Percentiles rank a stretch among this genome's conserved stretches.
Evolutionary conservation across 2,329 filamentous ascomycete genomes (phyloP).

Genomic region (Paraphoma sp.): DNA sequence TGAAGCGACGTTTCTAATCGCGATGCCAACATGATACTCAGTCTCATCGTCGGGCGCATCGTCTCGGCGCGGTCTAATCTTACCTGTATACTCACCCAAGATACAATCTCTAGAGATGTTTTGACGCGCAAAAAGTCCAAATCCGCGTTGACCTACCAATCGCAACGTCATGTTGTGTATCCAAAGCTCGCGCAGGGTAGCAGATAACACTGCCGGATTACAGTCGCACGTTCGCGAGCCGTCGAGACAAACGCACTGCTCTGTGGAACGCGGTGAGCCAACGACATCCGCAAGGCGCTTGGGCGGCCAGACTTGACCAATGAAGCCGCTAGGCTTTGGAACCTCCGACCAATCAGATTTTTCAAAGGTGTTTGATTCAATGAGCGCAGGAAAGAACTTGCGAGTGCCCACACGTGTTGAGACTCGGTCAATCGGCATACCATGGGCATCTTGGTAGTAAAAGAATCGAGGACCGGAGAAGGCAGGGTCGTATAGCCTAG

Average conservation of each 20-base stretch:
- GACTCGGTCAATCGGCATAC: not conserved
- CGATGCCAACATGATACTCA: not conserved
- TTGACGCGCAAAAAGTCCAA: not conserved
- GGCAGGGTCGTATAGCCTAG: not conserved
- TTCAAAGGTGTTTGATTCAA: not conserved
- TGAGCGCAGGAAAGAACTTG: not conserved
- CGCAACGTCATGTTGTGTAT: not conserved
- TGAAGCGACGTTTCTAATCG: not conserved
- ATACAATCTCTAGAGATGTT: not conserved
- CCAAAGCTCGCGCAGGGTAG: not conserved
- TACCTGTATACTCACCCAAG: not conserved
- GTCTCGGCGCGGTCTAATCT: not conserved
- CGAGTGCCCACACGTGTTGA: not conserved
- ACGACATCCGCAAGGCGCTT: not conserved
- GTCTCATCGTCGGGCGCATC: not conserved
- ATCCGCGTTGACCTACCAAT: not conserved
- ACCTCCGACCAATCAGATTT: not conserved
- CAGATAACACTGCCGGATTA: not conserved
- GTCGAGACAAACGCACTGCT: not conserved
- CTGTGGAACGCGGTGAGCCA: not conserved
- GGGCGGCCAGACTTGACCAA: not conserved
- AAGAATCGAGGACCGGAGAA: not conserved
- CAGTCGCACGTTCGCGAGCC: not conserved
- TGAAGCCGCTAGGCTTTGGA: not conserved
- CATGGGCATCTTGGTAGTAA: not conserved